Evolutionary conservation across 2,329 filamentous ascomycete genomes (phyloP).

Genomic region (Monosporascus sp.): DNA sequence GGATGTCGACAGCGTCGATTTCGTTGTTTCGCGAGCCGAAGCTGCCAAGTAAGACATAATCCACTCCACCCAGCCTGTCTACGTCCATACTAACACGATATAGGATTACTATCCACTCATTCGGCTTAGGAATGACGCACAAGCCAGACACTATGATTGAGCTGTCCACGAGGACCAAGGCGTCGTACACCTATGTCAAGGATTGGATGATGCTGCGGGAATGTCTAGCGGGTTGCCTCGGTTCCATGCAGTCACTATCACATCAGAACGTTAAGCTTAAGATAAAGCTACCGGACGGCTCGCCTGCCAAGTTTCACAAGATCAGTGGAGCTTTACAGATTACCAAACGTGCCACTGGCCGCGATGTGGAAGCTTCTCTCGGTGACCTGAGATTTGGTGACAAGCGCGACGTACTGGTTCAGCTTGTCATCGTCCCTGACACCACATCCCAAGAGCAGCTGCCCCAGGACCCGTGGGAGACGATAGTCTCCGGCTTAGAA

Average conservation of each 20-base stretch:
- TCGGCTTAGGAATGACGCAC: constrained; percentile 92
- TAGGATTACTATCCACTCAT: constrained; percentile 91
- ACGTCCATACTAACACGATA: constrained; percentile 18
- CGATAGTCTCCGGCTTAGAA: constrained; percentile 90
- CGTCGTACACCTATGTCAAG: constrained; percentile 96
- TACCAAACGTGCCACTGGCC: constrained; percentile 89
- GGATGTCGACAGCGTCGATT: constrained; percentile 92
- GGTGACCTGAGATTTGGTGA: constrained; percentile 94
- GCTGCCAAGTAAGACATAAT: constrained; percentile 75
- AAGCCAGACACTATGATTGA: constrained; percentile 99
- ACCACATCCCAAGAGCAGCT: constrained; percentile 75
- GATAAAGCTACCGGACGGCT: constrained; percentile 88
- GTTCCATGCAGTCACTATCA: constrained; percentile 87
- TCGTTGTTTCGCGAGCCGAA: constrained; percentile 93
- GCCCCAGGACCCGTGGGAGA: constrained; percentile 94
- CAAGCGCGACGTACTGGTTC: constrained; percentile 88
- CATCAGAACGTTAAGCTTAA: constrained; percentile 98
- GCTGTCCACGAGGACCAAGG: constrained; percentile 89
- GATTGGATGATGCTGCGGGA: constrained; percentile 99
- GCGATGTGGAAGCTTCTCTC: constrained; percentile 86
- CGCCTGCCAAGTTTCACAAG: constrained; percentile 96
- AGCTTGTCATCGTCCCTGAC: constrained; percentile 87
- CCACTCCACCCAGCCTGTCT: background rate
- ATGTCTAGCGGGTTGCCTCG: constrained; percentile 88
- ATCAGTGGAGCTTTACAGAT: constrained; percentile 95